phyloP scores from a whole-genome alignment of 257 asterid genomes.

The Solanum dulcamara region DNA sequence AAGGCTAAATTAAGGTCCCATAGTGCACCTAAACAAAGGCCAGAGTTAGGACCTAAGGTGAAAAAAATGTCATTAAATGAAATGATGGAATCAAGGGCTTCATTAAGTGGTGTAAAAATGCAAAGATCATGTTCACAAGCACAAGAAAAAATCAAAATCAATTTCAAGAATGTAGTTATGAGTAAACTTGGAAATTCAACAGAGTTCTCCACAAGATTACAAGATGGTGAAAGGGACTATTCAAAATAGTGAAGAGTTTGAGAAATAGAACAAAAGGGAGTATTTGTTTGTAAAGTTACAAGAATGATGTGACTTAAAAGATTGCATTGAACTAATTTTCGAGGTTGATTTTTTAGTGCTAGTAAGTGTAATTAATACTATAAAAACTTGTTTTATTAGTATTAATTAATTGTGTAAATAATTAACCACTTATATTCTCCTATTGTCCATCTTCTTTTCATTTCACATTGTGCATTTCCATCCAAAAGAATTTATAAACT shows the following conservation, averaged over 20 bases:
- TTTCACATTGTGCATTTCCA: neutral
- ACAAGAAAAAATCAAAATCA: conserved; percentile 30
- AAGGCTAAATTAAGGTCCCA: conserved; percentile 63
- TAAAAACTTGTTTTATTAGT: neutral
- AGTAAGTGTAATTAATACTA: neutral
- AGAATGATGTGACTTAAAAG: neutral
- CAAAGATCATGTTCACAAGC: conserved; percentile 58
- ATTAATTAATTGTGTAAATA: neutral
- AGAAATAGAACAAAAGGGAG: neutral
- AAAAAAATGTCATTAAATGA: conserved; percentile 34
- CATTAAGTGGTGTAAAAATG: conserved; percentile 62
- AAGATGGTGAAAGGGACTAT: neutral
- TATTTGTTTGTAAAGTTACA: neutral
- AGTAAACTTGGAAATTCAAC: conserved; percentile 38
- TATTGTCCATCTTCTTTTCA: neutral
- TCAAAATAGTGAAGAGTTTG: neutral
- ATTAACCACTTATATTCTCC: neutral
- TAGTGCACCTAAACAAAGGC: conserved; percentile 75
- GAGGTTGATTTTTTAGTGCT: neutral
- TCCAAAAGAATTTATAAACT: neutral
- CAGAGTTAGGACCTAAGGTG: conserved; percentile 26
- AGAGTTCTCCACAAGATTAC: conserved; percentile 14
- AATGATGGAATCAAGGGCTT: conserved; percentile 52
- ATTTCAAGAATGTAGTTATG: conserved; percentile 52
- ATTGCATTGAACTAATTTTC: neutral